A percentile compares a stretch with the other conserved stretches of the same genome.
These are phyloP conservation scores for Cryptococcus amylolentus DNA, from an alignment of 1,284 basidiomycete species.

Conservation along the genomic window DNA sequence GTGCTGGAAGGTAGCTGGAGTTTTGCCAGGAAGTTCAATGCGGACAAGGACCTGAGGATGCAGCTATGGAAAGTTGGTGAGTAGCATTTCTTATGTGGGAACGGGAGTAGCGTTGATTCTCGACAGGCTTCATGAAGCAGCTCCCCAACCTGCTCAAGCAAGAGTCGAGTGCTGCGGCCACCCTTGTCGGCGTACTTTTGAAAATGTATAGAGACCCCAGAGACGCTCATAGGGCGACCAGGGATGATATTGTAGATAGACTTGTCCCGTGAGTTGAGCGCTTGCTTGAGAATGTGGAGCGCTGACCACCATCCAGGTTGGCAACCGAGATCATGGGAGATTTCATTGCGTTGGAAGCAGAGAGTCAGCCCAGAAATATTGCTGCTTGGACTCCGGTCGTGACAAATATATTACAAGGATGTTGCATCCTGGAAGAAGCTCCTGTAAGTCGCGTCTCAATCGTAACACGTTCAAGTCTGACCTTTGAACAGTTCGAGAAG, in stretches of 20 bases:
- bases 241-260: slow-evolving; percentile 79
- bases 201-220: slow-evolving; percentile 94
- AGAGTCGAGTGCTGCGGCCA: slow-evolving; percentile 94
- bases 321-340: slow-evolving; percentile 87
- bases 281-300: neutral
- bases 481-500: slow-evolving; percentile 62
- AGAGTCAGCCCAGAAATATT: slow-evolving; percentile 94
- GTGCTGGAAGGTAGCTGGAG: slow-evolving; percentile 96
- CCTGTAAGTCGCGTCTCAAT: slow-evolving; percentile 59
- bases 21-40: slow-evolving; percentile 96
- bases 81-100: slow-evolving; percentile 43
- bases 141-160: slow-evolving; percentile 97
- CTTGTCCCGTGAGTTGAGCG: slow-evolving; percentile 73
- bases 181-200: slow-evolving; percentile 85
- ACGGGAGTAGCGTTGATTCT: neutral
- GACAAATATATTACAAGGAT: slow-evolving; percentile 85
- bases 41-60: slow-evolving; percentile 94
- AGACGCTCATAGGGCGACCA: slow-evolving; percentile 72
- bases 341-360: slow-evolving; percentile 83
- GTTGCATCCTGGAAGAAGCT: slow-evolving; percentile 81
- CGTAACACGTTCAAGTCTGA: neutral
- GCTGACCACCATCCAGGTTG: slow-evolving; percentile 57
- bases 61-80: slow-evolving; percentile 98
- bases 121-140: slow-evolving; percentile 96
- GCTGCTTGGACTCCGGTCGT: slow-evolving; percentile 97